Percentiles rank a stretch among this genome's conserved stretches.
Evolutionary conservation across 2,329 filamentous ascomycete genomes (phyloP).

Genomic region (Colletotrichum cereale): DNA sequence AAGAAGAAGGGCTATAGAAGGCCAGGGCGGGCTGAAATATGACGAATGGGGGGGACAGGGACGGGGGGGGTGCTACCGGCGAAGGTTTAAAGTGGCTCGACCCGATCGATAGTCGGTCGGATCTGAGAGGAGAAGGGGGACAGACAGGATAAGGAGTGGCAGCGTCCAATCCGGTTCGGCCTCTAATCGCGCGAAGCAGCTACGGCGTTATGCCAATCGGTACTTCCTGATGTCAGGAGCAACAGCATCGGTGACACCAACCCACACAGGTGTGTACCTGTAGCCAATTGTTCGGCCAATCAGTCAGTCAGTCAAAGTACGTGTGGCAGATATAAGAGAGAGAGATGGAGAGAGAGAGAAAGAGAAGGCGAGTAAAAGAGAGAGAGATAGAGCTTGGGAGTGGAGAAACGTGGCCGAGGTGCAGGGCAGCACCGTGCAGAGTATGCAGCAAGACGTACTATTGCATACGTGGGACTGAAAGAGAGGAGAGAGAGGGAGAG

Average conservation of each 20-base stretch:
- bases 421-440: neutral
- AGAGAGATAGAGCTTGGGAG: neutral
- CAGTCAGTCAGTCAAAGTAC: neutral
- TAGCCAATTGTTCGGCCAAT: neutral
- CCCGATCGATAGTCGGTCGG: slow-evolving; percentile 38
- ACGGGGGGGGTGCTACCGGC: slow-evolving; percentile 30
- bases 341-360: neutral
- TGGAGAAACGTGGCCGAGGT: neutral
- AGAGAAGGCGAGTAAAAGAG: neutral
- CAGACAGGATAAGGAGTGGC: neutral
- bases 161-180: neutral
- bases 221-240: neutral
- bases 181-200: neutral
- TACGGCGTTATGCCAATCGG: neutral
- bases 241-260: neutral
- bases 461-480: neutral
- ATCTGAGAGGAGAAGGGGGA: slow-evolving; percentile 29
- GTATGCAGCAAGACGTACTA: neutral
- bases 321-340: neutral
- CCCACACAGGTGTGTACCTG: neutral
- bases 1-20: slow-evolving; percentile 38
- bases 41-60: slow-evolving; percentile 35
- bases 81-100: slow-evolving; percentile 39
- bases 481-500: slow-evolving; percentile 1
- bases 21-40: slow-evolving; percentile 36